Evolutionary conservation across 1,139 yeast species (phyloP), one percentile per base, ranked within the genome.

Genomic region (Trichomonascaceae sp.): DNA sequence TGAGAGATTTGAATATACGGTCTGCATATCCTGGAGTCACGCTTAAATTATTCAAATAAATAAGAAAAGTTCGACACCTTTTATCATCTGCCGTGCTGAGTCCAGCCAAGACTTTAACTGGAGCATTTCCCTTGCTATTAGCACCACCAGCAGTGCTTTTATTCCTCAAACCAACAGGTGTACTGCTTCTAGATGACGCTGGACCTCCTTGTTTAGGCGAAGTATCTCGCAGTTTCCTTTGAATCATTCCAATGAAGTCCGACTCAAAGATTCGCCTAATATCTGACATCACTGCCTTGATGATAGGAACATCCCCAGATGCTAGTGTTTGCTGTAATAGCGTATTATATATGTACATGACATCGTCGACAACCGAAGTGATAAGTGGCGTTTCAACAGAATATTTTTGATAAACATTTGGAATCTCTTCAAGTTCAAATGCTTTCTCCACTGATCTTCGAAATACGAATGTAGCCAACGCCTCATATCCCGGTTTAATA

Each of bases 321-420:
- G 83, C 81, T 18, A 85, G 67, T 0, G 81, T 74, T 58, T 83
- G 85, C 44, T 80, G 70, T 36, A 87, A 67, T 7, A 86, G 75
- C n/a, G 81, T 80, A 60, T 87, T 86, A 49, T 90, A 71, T 18
- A 90, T 82, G 62, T 89, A 74, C 39, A 90, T 80, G 47, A 88
- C 74, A 66, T 93, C 99, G 66, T 93, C 99, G 44, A 91, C 82
- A 10, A 89, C 84, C 0, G 98, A 89, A 0, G 96, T 82, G 4
- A 87, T 81, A 3, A 95, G 85, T 3, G 87, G 82, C 50, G 75
- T 79, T 58, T 79, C 87, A 10, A 78, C 62, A 39, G 59, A 62
- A 61, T 43, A 63, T 39, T 47, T 66, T 60, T 50, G 69, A 61
- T 49, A 55, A 7, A 73, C 52, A 50, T 71, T 74, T 0, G 96